Conservation (phyloP, 768 basidiomycete genomes). For the Stropharia rugosoannulata region DNA sequence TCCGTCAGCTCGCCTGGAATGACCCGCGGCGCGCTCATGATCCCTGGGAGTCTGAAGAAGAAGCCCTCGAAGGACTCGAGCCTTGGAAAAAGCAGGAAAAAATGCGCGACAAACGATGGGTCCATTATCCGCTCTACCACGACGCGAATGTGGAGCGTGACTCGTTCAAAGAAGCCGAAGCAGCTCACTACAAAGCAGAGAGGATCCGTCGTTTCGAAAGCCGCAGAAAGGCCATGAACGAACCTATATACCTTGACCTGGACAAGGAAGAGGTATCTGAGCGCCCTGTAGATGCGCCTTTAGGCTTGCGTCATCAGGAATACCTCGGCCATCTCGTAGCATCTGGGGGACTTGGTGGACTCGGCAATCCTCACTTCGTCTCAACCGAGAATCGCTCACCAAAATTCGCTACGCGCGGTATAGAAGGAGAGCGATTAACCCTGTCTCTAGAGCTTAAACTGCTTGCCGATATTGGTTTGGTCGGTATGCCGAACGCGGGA, state of each 20-base stretch:
- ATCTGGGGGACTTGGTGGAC: conserved; percentile 75
- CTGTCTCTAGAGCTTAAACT: conserved; percentile 92
- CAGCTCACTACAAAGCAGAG: conserved; percentile 57
- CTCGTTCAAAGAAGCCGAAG: conserved; percentile 72
- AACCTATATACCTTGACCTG: conserved; percentile 61
- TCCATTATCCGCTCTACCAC: conserved; percentile 72
- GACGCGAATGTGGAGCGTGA: conserved; percentile 64
- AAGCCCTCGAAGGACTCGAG: conserved; percentile 47
- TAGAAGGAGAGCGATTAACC: conserved; percentile 72
- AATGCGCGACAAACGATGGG: conserved; percentile 69
- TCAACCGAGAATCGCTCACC: conserved; percentile 71
- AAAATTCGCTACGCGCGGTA: conserved; percentile 81
- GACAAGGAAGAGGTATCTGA: conserved; percentile 47
- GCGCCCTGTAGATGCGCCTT: conserved; percentile 54
- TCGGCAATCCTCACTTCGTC: conserved; percentile 88
- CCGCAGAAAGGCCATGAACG: conserved; percentile 35
- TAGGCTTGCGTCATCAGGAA: conserved; percentile 55
- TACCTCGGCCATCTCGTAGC: conserved; percentile 66
- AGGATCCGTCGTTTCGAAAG: conserved; percentile 52
- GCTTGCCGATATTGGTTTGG: conserved; percentile 91
- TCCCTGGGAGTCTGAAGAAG: conserved; percentile 75
- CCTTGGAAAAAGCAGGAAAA: conserved; percentile 49
- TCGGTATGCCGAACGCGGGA: conserved; percentile 94
- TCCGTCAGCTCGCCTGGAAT: conserved; percentile 68
- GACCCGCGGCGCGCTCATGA: conserved; percentile 66